These are phyloP conservation scores for Phytophthora parvispora DNA, from an alignment of 352 stramenopile genomes.

Conservation along the genomic window DNA sequence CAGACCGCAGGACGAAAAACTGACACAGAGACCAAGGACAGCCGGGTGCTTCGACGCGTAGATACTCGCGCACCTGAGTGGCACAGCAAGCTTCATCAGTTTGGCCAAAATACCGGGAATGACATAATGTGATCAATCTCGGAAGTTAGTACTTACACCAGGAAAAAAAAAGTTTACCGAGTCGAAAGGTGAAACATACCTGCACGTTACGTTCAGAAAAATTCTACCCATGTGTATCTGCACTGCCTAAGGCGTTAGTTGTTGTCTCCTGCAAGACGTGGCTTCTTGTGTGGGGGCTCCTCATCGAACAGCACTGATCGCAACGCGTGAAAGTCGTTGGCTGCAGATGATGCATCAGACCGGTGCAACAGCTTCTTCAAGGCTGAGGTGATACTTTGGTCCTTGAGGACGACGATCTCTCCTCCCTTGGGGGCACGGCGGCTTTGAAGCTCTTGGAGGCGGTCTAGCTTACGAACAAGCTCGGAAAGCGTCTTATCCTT, in stretches of 20 bases:
- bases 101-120: too few species aligned
- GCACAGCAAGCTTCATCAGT: too few species aligned
- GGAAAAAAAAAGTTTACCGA: too few species aligned
- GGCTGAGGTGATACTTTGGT: slow-evolving; percentile 45
- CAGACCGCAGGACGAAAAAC: too few species aligned
- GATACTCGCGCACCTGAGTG: too few species aligned
- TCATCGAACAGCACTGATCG: slow-evolving; percentile 29
- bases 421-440: slow-evolving; percentile 10
- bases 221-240: slow-evolving; percentile 3
- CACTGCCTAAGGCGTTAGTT: slow-evolving; percentile 13
- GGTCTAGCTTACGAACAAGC: slow-evolving; percentile 72
- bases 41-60: too few species aligned
- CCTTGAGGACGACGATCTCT: slow-evolving; percentile 50
- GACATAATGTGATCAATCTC: too few species aligned
- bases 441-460: slow-evolving; percentile 54
- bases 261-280: slow-evolving; percentile 42
- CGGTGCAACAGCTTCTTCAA: slow-evolving; percentile 55
- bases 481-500: slow-evolving; percentile 56
- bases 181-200: too few species aligned
- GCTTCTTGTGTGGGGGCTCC: slow-evolving; percentile 71
- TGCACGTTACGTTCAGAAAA: neutral
- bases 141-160: too few species aligned
- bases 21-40: too few species aligned
- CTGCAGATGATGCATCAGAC: slow-evolving; percentile 7
- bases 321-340: slow-evolving; percentile 39